Base-by-base conservation (phyloP, 371 early-diverging fungal species). In the Syncephalastrum racemosum region DNA sequence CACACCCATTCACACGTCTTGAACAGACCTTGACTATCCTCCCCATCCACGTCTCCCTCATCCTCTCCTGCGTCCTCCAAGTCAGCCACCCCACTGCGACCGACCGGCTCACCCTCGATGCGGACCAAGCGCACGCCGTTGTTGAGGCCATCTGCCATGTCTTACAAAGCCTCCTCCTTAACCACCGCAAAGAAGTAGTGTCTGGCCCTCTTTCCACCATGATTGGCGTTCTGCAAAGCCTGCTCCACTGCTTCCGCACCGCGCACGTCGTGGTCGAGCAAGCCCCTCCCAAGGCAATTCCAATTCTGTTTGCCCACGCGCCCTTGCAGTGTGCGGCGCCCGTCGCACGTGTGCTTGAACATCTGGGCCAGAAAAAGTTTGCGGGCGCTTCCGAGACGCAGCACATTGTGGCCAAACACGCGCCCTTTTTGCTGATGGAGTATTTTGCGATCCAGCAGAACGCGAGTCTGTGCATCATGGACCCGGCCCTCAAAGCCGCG, bases 391-490 rank as follows among this genome's bases (percentile, higher is more conserved):
- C 36, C 36, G 36, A 31, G 36, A 31, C 36, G 36, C 36, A 31
- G 36, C 10, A 31, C 36, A 79, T 86, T 0, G 83, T 90, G 61
- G 62, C 83, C 4, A 90, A 84, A 60, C 87, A 92, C 55, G 86
- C 86, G 2, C 86, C 88, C 5, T 87, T 81, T 31, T 42, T 90
- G 7, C 63, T 92, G 41, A 62, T 85, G 20, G 84, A 85, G 50
- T 87, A 85, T 54, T 80, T 89, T 12, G 63, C 75, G 15, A 82
- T 90, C 24, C 90, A 89, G 59, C 72, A 81, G 4, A 79, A 86
- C 18, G 57, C 78, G 4, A 71, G 72, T 5, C 81, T 85, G 56
- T 82, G 85, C 19, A 74, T 82, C 16, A 63, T 78, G 1, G 60
- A 66, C 25, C 75, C 77, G 1, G 63, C 62, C 13, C 75, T 81